Evolutionary conservation across 768 basidiomycete species (phyloP).

Genomic region (Collybia mongolica): DNA sequence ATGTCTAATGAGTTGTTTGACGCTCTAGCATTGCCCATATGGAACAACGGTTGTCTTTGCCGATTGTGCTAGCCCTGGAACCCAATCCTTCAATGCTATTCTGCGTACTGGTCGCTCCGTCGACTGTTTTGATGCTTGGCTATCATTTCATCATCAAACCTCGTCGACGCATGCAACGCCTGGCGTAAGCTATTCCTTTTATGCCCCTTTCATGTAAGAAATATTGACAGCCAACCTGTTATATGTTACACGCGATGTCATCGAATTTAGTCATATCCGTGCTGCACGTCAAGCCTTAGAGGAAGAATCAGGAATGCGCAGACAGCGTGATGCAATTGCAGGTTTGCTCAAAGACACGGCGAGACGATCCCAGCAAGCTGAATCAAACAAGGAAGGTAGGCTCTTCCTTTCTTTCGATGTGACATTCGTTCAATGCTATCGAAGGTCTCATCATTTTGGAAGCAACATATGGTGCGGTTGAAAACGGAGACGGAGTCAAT

Average conservation of each 20-base stretch:
- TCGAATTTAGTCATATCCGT: constrained; percentile 56
- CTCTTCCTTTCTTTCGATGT: not conserved
- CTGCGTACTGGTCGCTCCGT: constrained; percentile 53
- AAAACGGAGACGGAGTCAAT: constrained; percentile 45
- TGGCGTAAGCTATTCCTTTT: constrained; percentile 39
- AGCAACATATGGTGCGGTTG: constrained; percentile 67
- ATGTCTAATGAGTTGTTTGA: constrained; percentile 8
- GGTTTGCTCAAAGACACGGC: constrained; percentile 68
- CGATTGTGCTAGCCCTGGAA: constrained; percentile 55
- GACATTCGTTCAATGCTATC: constrained; percentile 14
- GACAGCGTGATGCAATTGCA: constrained; percentile 62
- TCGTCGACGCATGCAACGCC: constrained; percentile 48
- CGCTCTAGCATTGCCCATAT: constrained; percentile 50
- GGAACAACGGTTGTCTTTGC: constrained; percentile 56
- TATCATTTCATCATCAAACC: constrained; percentile 62
- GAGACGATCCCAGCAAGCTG: constrained; percentile 57
- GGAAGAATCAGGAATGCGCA: constrained; percentile 58
- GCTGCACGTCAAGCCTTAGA: constrained; percentile 64
- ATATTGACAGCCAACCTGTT: not conserved
- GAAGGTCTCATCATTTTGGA: constrained; percentile 75
- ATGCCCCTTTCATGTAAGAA: not conserved
- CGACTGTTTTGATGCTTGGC: constrained; percentile 46
- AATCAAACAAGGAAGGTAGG: constrained; percentile 67
- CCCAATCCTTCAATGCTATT: constrained; percentile 45
- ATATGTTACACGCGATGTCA: not conserved